phyloP scores from a whole-genome alignment of 1,139 yeast species.

The Pichia sp. region DNA sequence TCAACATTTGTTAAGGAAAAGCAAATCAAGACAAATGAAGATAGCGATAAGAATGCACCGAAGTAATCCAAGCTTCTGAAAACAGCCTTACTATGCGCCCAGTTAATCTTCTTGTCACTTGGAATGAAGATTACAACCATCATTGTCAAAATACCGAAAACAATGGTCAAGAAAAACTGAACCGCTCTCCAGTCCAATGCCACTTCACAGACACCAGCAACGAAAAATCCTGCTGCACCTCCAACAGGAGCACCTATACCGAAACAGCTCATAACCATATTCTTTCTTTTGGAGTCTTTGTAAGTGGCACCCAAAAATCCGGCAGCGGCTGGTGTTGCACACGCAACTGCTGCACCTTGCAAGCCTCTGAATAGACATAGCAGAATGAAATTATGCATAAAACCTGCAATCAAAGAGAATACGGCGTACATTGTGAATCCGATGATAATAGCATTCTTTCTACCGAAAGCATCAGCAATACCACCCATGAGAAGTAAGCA shows the following conservation, averaged over 20 bases:
- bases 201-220: constrained; percentile 35
- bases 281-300: constrained; percentile 32
- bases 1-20: constrained; percentile 38
- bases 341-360: constrained; percentile 35
- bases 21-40: constrained; percentile 34
- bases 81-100: constrained; percentile 19
- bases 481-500: constrained; percentile 36
- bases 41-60: constrained; percentile 33
- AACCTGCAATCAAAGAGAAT: constrained; percentile 33
- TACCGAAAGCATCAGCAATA: constrained; percentile 37
- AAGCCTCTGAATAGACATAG: constrained; percentile 34
- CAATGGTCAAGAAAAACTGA: constrained; percentile 33
- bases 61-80: constrained; percentile 30
- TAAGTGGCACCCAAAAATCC: constrained; percentile 37
- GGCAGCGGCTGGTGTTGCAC: constrained; percentile 38
- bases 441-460: constrained; percentile 30
- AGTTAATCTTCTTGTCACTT: constrained; percentile 22
- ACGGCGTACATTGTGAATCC: constrained; percentile 30
- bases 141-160: constrained; percentile 27
- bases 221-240: constrained; percentile 32
- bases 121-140: constrained; percentile 29
- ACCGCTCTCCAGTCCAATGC: constrained; percentile 35
- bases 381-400: constrained; percentile 30
- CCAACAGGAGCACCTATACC: constrained; percentile 43
- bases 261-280: constrained; percentile 36